Conservation (phyloP, 306 rosid species). For the Vicia sativa region DNA sequence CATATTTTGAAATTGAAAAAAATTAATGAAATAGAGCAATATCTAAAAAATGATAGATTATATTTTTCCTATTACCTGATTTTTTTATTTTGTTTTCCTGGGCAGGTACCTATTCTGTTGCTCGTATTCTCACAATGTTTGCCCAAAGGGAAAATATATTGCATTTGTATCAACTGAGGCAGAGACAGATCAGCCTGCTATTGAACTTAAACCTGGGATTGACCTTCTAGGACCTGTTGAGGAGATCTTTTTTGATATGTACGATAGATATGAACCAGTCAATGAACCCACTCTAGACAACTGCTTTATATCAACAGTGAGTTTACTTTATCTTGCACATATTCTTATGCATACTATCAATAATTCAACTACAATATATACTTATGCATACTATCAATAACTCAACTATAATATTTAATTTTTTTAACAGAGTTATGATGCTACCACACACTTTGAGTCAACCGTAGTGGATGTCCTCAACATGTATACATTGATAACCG, state of each 20-base stretch:
- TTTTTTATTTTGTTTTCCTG: slow-evolving; percentile 33
- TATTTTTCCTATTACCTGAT: slow-evolving; percentile 18
- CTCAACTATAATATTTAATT: not conserved
- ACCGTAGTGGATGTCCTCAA: slow-evolving; percentile 87
- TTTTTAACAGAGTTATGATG: slow-evolving; percentile 86
- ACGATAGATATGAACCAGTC: slow-evolving; percentile 90
- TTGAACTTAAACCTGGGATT: slow-evolving; percentile 90
- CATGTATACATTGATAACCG: slow-evolving; percentile 93
- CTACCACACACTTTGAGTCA: slow-evolving; percentile 96
- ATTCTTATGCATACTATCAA: not conserved
- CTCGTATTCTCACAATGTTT: slow-evolving; percentile 96
- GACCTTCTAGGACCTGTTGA: slow-evolving; percentile 91
- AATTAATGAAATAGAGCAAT: not conserved
- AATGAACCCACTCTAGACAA: slow-evolving; percentile 88
- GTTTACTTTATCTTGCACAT: slow-evolving; percentile 38
- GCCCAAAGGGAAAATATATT: slow-evolving; percentile 91
- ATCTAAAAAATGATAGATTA: not conserved
- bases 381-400: not conserved
- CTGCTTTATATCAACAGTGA: slow-evolving; percentile 87
- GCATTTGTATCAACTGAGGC: slow-evolving; percentile 97
- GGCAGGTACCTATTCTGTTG: slow-evolving; percentile 96
- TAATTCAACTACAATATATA: no score
- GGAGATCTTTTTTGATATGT: slow-evolving; percentile 84
- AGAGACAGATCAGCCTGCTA: slow-evolving; percentile 83
- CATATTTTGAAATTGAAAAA: slow-evolving; percentile 21